phyloP scores from a whole-genome alignment of 1,284 basidiomycete species.

The Trichosporon ovoides region DNA sequence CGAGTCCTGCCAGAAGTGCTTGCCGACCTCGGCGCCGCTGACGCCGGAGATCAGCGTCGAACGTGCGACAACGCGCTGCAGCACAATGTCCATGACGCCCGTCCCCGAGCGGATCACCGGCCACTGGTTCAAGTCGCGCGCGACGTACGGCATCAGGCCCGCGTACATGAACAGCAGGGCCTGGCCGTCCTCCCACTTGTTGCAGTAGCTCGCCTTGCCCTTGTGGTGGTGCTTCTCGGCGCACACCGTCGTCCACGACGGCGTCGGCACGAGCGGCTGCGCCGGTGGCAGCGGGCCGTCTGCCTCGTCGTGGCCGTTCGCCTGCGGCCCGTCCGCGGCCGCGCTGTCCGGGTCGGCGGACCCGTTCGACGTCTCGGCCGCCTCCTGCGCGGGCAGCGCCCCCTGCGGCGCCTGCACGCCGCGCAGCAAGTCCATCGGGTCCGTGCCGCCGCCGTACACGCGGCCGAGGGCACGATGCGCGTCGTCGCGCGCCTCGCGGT shows the following conservation, averaged over 20 bases:
- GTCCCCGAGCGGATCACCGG: conserved; percentile 73
- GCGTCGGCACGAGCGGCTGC: conserved; percentile 34
- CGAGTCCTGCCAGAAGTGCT: conserved; percentile 61
- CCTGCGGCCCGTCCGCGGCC: background rate
- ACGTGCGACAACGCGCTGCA: conserved; percentile 60
- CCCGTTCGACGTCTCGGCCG: background rate
- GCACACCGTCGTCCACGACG: conserved; percentile 41
- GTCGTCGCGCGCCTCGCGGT: conserved; percentile 35
- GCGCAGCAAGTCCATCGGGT: conserved; percentile 14
- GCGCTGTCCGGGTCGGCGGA: background rate
- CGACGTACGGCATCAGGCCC: conserved; percentile 53
- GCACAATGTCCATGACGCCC: conserved; percentile 71
- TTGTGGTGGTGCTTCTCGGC: conserved; percentile 16
- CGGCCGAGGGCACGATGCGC: conserved; percentile 11
- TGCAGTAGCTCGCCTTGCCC: background rate
- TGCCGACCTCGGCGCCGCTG: conserved; percentile 64
- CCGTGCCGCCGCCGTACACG: conserved; percentile 23
- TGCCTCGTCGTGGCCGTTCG: conserved; percentile 9
- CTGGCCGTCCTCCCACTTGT: conserved; percentile 62
- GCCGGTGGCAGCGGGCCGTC: conserved; percentile 27
- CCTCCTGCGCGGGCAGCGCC: background rate
- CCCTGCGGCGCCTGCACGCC: conserved; percentile 7
- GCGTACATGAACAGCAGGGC: conserved; percentile 65
- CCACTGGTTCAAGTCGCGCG: conserved; percentile 77
- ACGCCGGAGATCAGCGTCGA: conserved; percentile 59